A percentile compares a stretch with the other conserved stretches of the same genome.
phyloP scores from a whole-genome alignment of 1,139 yeast genomes.

The Arxiozyma bovina region DNA sequence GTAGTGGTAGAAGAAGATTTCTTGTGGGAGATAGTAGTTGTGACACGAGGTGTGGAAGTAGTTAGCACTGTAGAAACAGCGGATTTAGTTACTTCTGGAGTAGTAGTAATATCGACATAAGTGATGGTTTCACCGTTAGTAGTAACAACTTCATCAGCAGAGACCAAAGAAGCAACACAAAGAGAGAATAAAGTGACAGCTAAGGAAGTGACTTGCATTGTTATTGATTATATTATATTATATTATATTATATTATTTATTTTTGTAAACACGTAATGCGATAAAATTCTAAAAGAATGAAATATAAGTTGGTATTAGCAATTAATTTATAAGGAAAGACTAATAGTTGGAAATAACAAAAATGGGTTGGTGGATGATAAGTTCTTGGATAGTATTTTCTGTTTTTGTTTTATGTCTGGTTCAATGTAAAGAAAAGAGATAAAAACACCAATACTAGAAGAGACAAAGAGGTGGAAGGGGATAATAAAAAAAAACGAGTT shows the following conservation, averaged over 20 bases:
- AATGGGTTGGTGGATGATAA: not conserved
- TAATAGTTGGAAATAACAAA: not conserved
- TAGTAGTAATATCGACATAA: constrained; percentile 30
- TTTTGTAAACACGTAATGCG: not conserved
- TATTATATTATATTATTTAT: no score
- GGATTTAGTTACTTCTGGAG: constrained; percentile 30
- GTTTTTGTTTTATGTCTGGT: not conserved
- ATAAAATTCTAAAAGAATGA: constrained; percentile 1
- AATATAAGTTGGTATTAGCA: not conserved
- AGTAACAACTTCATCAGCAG: constrained; percentile 15
- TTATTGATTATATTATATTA: no score
- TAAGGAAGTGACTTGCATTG: constrained; percentile 12
- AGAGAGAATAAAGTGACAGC: constrained; percentile 2
- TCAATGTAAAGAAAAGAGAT: no score
- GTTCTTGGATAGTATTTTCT: not conserved
- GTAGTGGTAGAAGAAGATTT: not conserved
- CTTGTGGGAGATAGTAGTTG: constrained; percentile 13
- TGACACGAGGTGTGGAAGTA: constrained; percentile 29
- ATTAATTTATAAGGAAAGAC: not conserved
- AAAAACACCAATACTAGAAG: no score
- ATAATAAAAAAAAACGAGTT: no score
- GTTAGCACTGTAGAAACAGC: constrained; percentile 30
- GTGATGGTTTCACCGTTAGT: constrained; percentile 14
- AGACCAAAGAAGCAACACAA: constrained; percentile 9
- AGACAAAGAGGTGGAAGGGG: no score